These are phyloP conservation scores for Aspergillus pseudotamarii DNA, from an alignment of 2,329 filamentous ascomycete genomes.

Conservation along the genomic window DNA sequence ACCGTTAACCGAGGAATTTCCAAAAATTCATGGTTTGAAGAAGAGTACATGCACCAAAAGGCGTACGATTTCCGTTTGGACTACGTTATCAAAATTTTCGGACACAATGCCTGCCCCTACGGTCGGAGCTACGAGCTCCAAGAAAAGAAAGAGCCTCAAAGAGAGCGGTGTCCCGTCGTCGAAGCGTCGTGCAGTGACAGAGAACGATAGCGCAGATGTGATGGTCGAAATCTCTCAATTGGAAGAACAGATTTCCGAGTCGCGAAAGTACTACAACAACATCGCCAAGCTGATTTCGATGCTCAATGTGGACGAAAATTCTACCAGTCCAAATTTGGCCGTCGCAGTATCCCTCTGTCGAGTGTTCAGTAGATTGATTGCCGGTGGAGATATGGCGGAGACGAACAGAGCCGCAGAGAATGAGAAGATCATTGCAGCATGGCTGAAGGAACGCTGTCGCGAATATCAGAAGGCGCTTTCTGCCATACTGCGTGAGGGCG, in stretches of 20 bases:
- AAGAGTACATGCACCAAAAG: slow-evolving; percentile 4
- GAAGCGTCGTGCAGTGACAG: slow-evolving; percentile 49
- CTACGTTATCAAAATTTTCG: slow-evolving; percentile 21
- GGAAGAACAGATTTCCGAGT: slow-evolving; percentile 80
- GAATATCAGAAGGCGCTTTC: slow-evolving; percentile 70
- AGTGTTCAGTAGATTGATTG: slow-evolving; percentile 80
- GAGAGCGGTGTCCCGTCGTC: slow-evolving; percentile 41
- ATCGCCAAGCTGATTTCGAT: slow-evolving; percentile 72
- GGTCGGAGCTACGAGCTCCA: slow-evolving; percentile 31
- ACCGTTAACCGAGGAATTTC: slow-evolving; percentile 32
- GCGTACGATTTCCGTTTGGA: not conserved
- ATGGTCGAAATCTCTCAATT: slow-evolving; percentile 72
- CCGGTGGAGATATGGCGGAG: slow-evolving; percentile 69
- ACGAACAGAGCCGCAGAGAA: slow-evolving; percentile 69
- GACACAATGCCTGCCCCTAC: slow-evolving; percentile 33
- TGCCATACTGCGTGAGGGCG: slow-evolving; percentile 61
- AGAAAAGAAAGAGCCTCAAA: slow-evolving; percentile 45
- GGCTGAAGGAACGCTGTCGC: slow-evolving; percentile 74
- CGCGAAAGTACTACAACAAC: slow-evolving; percentile 89
- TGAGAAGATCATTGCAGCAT: slow-evolving; percentile 72
- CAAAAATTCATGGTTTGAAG: slow-evolving; percentile 29
- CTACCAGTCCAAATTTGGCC: slow-evolving; percentile 62
- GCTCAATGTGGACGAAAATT: slow-evolving; percentile 53
- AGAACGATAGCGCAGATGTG: slow-evolving; percentile 54
- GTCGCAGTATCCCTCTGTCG: slow-evolving; percentile 82